Evolutionary conservation across 2,329 filamentous ascomycete species (phyloP), one percentile per base, ranked within the genome.

Genomic region (Xylariaceae sp.): DNA sequence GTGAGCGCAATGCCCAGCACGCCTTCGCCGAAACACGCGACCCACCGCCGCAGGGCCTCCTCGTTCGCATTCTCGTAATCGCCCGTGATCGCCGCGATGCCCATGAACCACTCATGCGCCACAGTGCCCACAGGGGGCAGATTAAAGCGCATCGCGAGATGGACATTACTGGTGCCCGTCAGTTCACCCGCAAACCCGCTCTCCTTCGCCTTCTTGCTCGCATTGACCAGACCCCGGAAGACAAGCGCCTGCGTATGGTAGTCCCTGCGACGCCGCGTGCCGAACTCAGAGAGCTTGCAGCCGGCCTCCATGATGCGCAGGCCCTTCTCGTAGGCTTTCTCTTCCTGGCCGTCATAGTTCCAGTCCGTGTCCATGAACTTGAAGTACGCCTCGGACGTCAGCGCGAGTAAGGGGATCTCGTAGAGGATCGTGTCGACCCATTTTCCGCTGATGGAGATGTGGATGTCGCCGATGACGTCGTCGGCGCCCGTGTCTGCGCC

Each of bases 81-180:
- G 63, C 90, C 82, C 3, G 88, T 90, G 67, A 97, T 91, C 45
- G 94, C 92, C 0, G 94, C 94, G 63, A 96, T 93, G 48, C 91
- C 92, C 94, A 99, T 99, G 78, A 97, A 97, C 94, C 94, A 99
- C 76, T 99, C 94, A 71, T 99, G 94, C 0, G 94, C 94, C 1
- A 86, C 83, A 0, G 94, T 99, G 4, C 94, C 94, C 10, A 97
- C 84, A 0, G 94, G 92, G 2, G 85, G 78, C 51, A 97, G 85
- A 50, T 85, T 86, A 75, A 96, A 93, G 69, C 91, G 88, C 91
- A 96, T 96, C 9, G 94, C 94, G 65, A 99, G 85, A 73, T 97
- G 93, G 3, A 99, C 94, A 70, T 99, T 99, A 74, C 92, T 97
- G 0, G 93, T 96, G 9, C 94, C 94, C 0, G 88, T 84, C 51